Evolutionary conservation across 2,329 filamentous ascomycete genomes (phyloP), one percentile per base, ranked within the genome.

Genomic region (Trichoderma sp.): DNA sequence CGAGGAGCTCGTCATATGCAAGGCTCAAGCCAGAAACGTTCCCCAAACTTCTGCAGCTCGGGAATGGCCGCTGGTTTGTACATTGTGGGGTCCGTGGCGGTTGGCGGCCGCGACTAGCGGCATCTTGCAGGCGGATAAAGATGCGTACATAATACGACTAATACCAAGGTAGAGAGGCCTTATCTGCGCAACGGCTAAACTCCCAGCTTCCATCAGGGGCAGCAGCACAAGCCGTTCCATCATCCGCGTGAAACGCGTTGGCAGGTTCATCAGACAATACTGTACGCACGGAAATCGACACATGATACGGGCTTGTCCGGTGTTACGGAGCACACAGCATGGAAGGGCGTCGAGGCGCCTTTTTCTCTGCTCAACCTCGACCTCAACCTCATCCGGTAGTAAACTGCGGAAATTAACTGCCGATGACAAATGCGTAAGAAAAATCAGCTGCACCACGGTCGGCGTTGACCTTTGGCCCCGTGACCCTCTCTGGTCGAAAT

Each of bases 91-190:
- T 42, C 39, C 8, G 54, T 59, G 53, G 63, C 53, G 52, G 63
- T 17, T 58, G 64, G 54, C 54, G 64, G 42, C 53, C 64, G 64
- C 32, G 64, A 39, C 54, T 59, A 67, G 54, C 54, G 54, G 64
- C 64, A 59, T 53, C 59, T 63, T 63, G 59, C 59, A 63, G 59
- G 45, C 45, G 45, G 45, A 63, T 50, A 53, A n/a, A 53, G 50
- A 58, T 42, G 17, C 9, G 53, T 13, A 13, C n/a, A 37, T n/a
- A n/a, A 8, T 48, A 48, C 8, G 19, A n/a, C n/a, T n/a, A n/a
- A n/a, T n/a, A n/a, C n/a, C n/a, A n/a, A 10, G 35, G 3, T 34
- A 63, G 22, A 53, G 45, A 63, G 7, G 19, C 22, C 29, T 39
- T 37, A 35, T 53, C 59, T 27, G n/a, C 22, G 29, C n/a, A 52